Evolutionary conservation across 768 basidiomycete species (phyloP).

Genomic region (Panellus pusillus): DNA sequence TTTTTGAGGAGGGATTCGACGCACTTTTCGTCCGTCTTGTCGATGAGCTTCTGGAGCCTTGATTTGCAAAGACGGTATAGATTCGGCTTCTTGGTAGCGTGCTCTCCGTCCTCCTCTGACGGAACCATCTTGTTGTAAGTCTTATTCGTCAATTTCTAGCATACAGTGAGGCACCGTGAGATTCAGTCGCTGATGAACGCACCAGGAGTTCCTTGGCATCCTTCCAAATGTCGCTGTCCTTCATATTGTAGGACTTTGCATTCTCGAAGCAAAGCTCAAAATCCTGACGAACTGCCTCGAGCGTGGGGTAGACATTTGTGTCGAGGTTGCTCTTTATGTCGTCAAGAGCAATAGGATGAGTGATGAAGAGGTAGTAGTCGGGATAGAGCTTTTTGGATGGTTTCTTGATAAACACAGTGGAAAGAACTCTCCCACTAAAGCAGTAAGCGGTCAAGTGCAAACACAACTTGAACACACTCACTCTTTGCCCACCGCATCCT

Average conservation of each 20-base stretch:
- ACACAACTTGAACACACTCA: conserved; percentile 51
- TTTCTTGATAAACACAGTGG: conserved; percentile 64
- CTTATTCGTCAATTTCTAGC: conserved; percentile 52
- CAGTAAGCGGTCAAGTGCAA: conserved; percentile 25
- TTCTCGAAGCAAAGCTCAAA: conserved; percentile 80
- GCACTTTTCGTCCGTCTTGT: conserved; percentile 70
- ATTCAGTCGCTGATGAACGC: conserved; percentile 28
- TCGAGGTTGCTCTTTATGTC: conserved; percentile 85
- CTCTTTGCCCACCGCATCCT: conserved; percentile 86
- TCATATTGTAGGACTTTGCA: conserved; percentile 79
- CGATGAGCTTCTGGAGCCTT: conserved; percentile 69
- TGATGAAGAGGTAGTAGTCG: conserved; percentile 84
- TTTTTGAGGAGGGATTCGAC: conserved; percentile 26
- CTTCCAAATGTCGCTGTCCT: conserved; percentile 74
- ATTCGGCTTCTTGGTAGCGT: conserved; percentile 51
- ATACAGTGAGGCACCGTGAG: neutral
- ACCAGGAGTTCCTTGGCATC: conserved; percentile 85
- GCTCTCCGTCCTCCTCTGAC: conserved; percentile 40
- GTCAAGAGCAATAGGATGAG: conserved; percentile 81
- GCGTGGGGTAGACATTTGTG: conserved; percentile 53
- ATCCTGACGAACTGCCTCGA: conserved; percentile 68
- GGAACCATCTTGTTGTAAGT: conserved; percentile 47
- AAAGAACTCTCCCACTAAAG: conserved; percentile 61
- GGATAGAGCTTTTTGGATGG: conserved; percentile 75
- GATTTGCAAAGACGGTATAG: conserved; percentile 66